These are phyloP conservation scores for Podospora bellae-mahoneyi DNA, from an alignment of 495 filamentous ascomycete species.

Conservation along the genomic window DNA sequence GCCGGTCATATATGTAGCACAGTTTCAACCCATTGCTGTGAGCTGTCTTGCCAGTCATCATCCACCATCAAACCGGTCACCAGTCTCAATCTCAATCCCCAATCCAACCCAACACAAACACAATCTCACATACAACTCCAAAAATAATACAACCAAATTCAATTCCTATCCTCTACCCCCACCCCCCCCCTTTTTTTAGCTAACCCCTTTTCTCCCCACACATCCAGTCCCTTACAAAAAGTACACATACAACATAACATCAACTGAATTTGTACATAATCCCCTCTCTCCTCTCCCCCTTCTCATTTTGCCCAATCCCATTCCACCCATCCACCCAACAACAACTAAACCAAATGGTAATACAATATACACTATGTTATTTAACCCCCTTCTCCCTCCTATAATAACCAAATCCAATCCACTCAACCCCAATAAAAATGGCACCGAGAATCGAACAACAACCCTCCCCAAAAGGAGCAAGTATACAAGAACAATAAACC, in stretches of 20 bases:
- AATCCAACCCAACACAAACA: too few species aligned
- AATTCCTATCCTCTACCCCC: neutral
- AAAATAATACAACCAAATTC: neutral
- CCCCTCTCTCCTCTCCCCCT: neutral
- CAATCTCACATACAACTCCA: too few species aligned
- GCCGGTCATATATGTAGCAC: too few species aligned
- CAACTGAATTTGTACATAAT: neutral
- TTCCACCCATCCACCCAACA: neutral
- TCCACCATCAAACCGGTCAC: too few species aligned
- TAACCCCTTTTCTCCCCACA: neutral
- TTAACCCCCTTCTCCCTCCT: neutral
- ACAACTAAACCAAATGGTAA: neutral
- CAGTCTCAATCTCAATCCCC: too few species aligned
- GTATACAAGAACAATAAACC: neutral
- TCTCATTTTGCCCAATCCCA: neutral
- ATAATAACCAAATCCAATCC: neutral
- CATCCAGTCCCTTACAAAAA: neutral
- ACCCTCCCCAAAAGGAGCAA: neutral
- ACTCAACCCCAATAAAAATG: neutral
- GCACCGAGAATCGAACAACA: neutral
- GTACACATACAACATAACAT: neutral
- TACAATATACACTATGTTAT: conserved; percentile 1
- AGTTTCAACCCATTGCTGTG: too few species aligned
- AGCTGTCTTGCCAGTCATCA: too few species aligned
- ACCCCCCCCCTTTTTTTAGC: too few species aligned